These are phyloP conservation scores for Theobroma grandiflorum DNA, from an alignment of 441 rosid genomes.

Conservation along the genomic window DNA sequence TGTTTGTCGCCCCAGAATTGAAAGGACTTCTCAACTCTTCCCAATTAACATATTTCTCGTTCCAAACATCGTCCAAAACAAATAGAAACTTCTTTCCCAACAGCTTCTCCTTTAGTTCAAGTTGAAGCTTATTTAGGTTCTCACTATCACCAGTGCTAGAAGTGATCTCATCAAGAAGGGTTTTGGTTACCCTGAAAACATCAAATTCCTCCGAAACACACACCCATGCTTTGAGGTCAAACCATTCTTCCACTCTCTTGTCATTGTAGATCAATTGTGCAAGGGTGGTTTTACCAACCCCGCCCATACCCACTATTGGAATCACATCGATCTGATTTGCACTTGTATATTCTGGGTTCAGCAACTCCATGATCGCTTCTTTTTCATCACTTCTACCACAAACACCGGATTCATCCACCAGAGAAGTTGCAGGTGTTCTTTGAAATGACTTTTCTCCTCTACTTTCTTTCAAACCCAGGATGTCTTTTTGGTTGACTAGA, in stretches of 20 bases:
- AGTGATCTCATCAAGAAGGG: neutral
- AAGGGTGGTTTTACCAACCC: slow-evolving; percentile 23
- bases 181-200: neutral
- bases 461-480: neutral
- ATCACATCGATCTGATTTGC: neutral
- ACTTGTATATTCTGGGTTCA: neutral
- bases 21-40: neutral
- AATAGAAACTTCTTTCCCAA: slow-evolving; percentile 4
- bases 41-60: neutral
- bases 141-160: neutral
- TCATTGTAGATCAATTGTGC: slow-evolving; percentile 24
- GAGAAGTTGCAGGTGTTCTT: neutral
- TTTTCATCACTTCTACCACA: slow-evolving; percentile 13
- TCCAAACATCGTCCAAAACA: slow-evolving; percentile 6
- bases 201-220: slow-evolving; percentile 25
- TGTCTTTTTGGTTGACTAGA: neutral
- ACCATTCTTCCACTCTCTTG: slow-evolving; percentile 19
- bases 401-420: slow-evolving; percentile 22
- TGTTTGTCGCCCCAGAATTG: neutral
- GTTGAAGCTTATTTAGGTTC: slow-evolving; percentile 4
- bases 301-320: slow-evolving; percentile 18
- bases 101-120: neutral
- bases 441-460: neutral
- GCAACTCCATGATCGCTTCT: neutral
- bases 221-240: slow-evolving; percentile 19